A percentile compares a stretch with the other conserved stretches of the same genome.
Evolutionary conservation across 176 grass and related monocot genomes (phyloP).

Genomic region (Elaeis guineensis): DNA sequence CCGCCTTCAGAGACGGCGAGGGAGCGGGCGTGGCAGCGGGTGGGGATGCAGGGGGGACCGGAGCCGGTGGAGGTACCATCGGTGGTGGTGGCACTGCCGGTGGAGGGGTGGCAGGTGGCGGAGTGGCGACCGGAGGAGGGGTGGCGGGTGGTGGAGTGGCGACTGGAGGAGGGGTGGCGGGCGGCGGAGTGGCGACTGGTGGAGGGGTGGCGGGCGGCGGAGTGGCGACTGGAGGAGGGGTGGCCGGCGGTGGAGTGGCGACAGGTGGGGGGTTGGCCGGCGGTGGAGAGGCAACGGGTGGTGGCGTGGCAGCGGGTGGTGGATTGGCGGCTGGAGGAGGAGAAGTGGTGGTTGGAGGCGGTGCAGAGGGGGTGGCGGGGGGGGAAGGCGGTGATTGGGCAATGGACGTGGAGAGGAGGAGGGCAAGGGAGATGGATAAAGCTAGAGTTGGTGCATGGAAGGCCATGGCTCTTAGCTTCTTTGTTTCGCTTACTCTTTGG

Average conservation of each 20-base stretch:
- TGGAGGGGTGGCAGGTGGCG: no score
- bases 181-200: constrained; percentile 17
- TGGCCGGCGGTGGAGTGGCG: not conserved
- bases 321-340: not conserved
- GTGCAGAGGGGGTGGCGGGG: not conserved
- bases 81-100: no score
- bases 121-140: no score
- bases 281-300: not conserved
- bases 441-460: constrained; percentile 15
- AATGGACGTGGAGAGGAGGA: constrained; percentile 27
- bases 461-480: constrained; percentile 6
- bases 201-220: constrained; percentile 25
- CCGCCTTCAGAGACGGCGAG: not conserved
- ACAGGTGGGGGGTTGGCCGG: constrained; percentile 16
- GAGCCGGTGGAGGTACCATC: constrained; percentile 30
- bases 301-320: not conserved
- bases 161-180: constrained; percentile 18
- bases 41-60: constrained; percentile 25
- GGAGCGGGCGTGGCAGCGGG: constrained; percentile 2
- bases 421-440: constrained; percentile 22
- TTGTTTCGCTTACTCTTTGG: no score
- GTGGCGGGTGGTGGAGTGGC: no score
- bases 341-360: not conserved
- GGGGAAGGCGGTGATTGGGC: constrained; percentile 15
- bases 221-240: constrained; percentile 11